Base-by-base conservation (phyloP, 768 basidiomycete genomes). In the Rhizopogon roseolus region DNA sequence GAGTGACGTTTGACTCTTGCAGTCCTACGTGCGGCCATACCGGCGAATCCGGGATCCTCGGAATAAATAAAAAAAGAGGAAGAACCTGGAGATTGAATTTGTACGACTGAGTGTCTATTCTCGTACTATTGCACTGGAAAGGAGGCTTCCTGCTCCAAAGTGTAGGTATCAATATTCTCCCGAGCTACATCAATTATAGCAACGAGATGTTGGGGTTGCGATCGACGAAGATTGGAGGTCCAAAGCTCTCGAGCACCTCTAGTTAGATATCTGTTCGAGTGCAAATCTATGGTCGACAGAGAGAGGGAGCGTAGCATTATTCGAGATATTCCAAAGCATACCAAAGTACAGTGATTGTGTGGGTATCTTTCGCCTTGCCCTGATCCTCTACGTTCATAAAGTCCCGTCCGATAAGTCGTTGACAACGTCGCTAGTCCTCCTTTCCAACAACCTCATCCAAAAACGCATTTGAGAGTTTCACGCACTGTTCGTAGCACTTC, bases 401-500 rank as follows among this genome's bases (percentile, higher is more conserved):
- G 4, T 45, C n/a, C 7, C 7, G 1, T 34, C 45, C 13, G 2
- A 8, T 9, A 1, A 46, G 19, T 22, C 17, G 10, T 32, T 4
- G 5, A 44, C n/a, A 16, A n/a, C 9, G n/a, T 9, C 17, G 13
- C 14, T 25, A 36, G 6, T 11, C 17, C 22, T 64, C 59, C 58
- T 73, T 70, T 27, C 69, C 71, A 53, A 73, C 62, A 14, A 86
- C 75, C 28, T 83, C 64, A 63, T 94, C 90, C 37, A 95, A 71
- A 67, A 96, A 91, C 14, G 90, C 91, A 54, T 88, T 79, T 0
- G 87, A 86, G 32, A 93, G 80, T 43, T 63, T 64, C 25, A 82
- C 77, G 62, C 93, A 94, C 64, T 92, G 89, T 60, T 85, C 70
- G 60, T 84, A 95, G n/a, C 84, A 81, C 42, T 72, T 70, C 64